Percentiles rank a stretch among this genome's conserved stretches.
Evolutionary conservation across 2,329 filamentous ascomycete genomes (phyloP).

Genomic region (Coccinonectria pachysandricola): DNA sequence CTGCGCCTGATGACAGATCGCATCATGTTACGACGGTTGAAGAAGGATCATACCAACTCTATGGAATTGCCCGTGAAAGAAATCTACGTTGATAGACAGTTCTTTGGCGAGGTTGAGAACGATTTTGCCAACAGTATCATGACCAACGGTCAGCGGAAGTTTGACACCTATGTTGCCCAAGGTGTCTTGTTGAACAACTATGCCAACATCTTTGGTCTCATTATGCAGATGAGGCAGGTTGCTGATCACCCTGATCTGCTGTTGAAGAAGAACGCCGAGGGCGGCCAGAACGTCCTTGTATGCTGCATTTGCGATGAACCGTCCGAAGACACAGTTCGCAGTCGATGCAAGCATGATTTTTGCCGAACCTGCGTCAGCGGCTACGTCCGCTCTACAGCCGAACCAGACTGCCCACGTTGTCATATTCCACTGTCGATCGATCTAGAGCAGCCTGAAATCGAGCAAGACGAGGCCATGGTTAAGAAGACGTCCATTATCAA

Average conservation of each 20-base stretch:
- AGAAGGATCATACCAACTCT: slow-evolving; percentile 83
- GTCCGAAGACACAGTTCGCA: slow-evolving; percentile 87
- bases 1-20: slow-evolving; percentile 80
- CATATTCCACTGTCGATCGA: slow-evolving; percentile 87
- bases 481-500: slow-evolving; percentile 98
- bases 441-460: slow-evolving; percentile 88
- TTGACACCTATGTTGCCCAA: slow-evolving; percentile 90
- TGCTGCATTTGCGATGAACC: slow-evolving; percentile 96
- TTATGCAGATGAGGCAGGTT: slow-evolving; percentile 99
- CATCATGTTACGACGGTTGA: slow-evolving; percentile 92
- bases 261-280: slow-evolving; percentile 74
- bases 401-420: slow-evolving; percentile 76
- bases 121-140: slow-evolving; percentile 96
- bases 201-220: slow-evolving; percentile 96
- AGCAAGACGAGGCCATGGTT: slow-evolving; percentile 75
- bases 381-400: slow-evolving; percentile 65
- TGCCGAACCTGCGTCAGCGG: slow-evolving; percentile 32
- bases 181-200: slow-evolving; percentile 96
- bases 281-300: slow-evolving; percentile 80
- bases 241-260: slow-evolving; percentile 94
- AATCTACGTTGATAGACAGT: slow-evolving; percentile 83
- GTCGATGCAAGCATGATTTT: slow-evolving; percentile 78
- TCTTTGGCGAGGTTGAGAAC: slow-evolving; percentile 92
- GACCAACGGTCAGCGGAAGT: slow-evolving; percentile 77
- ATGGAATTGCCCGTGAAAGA: slow-evolving; percentile 98